Base-by-base conservation (phyloP, 305 asterid species). In the Solanum hybrid region DNA sequence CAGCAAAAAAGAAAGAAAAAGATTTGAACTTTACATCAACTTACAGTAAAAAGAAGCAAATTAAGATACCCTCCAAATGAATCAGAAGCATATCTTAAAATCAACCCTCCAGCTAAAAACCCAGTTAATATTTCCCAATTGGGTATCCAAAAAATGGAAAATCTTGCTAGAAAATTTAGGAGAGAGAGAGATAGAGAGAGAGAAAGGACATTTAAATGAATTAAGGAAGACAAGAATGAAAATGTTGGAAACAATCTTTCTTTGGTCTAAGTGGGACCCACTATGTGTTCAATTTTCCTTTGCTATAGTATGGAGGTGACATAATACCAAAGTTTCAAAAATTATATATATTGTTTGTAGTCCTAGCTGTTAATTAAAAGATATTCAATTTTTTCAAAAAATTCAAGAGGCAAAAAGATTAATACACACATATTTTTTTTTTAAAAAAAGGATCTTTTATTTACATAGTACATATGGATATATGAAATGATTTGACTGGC, bases 21-120 rank as follows among this genome's bases (percentile, higher is more conserved):
- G 36, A 38, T 40, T 82, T 45, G 27, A 40, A 45, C 15, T 81
- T 81, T 26, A 15, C 36, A 81, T 29, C 7, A 64, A 82, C 87
- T 82, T 82, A 82, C 72, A 45, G 38, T 82, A 42, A 45, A 45
- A 82, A 82, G 87, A 82, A 82, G 38, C 87, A 82, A 42, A 82
- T 45, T 8, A 31, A 42, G 66, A 27, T 80, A 27, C 66, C 69
- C 69, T 42, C 87, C 87, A 82, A 82, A 42, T 42, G 37, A 77
- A 77, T 34, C 42, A 17, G 26, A 9, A 32, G 10, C 84, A 77
- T 34, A 77, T 77, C 82, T 77, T 29, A 73, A 60, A 73, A 75
- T 75, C 22, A 77, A 34, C 8, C 82, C 45, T 77, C 9, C 27
- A 35, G 84, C 86, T 12, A 24, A 69, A 69, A 24, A 26, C 10